Percentiles rank a stretch among this genome's conserved stretches.
Conservation (phyloP, 2,329 filamentous ascomycete species). For the Sclerotinia spermophila region DNA sequence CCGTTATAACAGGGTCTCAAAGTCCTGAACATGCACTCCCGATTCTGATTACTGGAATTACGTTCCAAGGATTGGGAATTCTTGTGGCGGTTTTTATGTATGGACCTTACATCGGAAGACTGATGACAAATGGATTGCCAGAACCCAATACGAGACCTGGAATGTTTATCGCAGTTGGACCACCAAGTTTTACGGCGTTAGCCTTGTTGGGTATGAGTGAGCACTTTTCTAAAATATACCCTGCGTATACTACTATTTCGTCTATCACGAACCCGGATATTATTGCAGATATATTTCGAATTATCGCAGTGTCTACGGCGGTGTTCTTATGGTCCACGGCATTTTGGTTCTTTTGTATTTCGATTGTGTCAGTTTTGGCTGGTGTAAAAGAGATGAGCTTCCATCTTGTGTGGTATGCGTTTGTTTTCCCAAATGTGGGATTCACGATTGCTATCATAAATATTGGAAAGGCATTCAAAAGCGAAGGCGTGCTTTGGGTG, state of each 20-base stretch:
- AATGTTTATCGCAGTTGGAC: conserved; percentile 72
- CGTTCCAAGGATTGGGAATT: conserved; percentile 67
- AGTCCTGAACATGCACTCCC: conserved; percentile 53
- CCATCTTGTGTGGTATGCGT: conserved; percentile 61
- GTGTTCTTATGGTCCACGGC: conserved; percentile 63
- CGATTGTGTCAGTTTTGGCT: conserved; percentile 38
- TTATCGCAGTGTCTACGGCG: conserved; percentile 42
- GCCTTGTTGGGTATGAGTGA: conserved; percentile 66
- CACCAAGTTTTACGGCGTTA: conserved; percentile 66
- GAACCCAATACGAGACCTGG: conserved; percentile 61
- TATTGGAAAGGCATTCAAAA: conserved; percentile 48
- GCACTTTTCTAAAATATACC: conserved; percentile 41
- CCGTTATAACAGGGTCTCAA: conserved; percentile 59
- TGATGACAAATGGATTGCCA: conserved; percentile 59
- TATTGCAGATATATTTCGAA: conserved; percentile 39
- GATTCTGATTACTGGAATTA: conserved; percentile 63
- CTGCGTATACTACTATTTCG: conserved; percentile 30
- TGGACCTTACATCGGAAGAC: conserved; percentile 63
- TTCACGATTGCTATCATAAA: conserved; percentile 55
- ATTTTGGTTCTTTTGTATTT: conserved; percentile 52
- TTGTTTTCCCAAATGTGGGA: conserved; percentile 60
- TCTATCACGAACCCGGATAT: conserved; percentile 40
- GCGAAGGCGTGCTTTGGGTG: conserved; percentile 46
- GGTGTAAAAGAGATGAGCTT: conserved; percentile 47
- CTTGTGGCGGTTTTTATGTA: conserved; percentile 68